Conservation (phyloP, 1,139 yeast species). For the Blastobotrys apis region DNA sequence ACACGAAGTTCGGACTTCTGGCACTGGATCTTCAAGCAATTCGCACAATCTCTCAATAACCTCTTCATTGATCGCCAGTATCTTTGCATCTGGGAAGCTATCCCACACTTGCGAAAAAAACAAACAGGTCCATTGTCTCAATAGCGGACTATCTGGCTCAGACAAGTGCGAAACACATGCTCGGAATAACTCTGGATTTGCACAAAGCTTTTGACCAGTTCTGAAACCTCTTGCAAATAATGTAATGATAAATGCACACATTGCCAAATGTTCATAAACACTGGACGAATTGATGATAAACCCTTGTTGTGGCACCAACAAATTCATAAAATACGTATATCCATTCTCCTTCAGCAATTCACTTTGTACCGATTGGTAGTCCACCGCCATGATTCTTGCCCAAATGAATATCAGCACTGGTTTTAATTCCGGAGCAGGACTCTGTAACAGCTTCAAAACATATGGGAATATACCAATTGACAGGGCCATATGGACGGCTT, state of each 20-base stretch:
- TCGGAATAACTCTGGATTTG: conserved; percentile 64
- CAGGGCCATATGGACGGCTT: conserved; percentile 92
- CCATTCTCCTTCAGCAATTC: conserved; percentile 91
- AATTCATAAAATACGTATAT: conserved; percentile 77
- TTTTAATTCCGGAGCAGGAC: conserved; percentile 92
- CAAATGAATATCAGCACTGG: conserved; percentile 94
- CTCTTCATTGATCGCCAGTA: conserved; percentile 65
- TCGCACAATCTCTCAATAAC: conserved; percentile 52
- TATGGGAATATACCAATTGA: conserved; percentile 97
- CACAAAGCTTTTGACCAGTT: conserved; percentile 76
- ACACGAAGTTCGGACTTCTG: conserved; percentile 89
- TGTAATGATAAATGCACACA: conserved; percentile 88
- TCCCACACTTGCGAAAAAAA: conserved; percentile 75
- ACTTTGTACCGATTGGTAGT: conserved; percentile 82
- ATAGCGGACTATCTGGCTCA: conserved; percentile 73
- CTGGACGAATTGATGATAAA: conserved; percentile 36
- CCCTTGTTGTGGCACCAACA: conserved; percentile 50
- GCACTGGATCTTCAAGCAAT: conserved; percentile 79
- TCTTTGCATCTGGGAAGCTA: conserved; percentile 69
- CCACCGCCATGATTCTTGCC: conserved; percentile 98
- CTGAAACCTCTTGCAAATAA: conserved; percentile 76
- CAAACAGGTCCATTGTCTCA: conserved; percentile 89
- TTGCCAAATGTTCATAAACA: conserved; percentile 77
- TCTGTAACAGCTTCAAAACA: conserved; percentile 80
- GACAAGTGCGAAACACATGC: conserved; percentile 66